These are phyloP conservation scores for Fusarium staphyleae DNA, from an alignment of 2,329 filamentous ascomycete species.

Conservation along the genomic window DNA sequence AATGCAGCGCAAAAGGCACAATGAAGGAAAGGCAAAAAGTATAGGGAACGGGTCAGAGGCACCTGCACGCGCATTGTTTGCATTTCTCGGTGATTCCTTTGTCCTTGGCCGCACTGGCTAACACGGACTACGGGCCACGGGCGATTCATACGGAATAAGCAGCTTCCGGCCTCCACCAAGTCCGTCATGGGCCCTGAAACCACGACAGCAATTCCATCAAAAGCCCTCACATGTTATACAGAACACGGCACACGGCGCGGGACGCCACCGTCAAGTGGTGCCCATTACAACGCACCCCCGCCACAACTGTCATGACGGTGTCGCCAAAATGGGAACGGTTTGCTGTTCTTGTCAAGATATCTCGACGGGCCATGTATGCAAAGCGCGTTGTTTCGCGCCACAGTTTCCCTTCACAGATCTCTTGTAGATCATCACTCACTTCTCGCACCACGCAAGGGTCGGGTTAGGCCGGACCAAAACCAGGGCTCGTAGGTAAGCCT, in stretches of 20 bases:
- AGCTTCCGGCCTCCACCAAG: conserved; percentile 16
- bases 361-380: conserved; percentile 14
- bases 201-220: conserved; percentile 2
- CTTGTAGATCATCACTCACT: conserved; percentile 10
- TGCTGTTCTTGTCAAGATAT: conserved; percentile 26
- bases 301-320: conserved; percentile 35
- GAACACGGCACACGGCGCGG: conserved; percentile 3
- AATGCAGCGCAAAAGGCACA: conserved; percentile 1
- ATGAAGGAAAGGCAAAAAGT: conserved; percentile 1
- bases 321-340: conserved; percentile 6
- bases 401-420: conserved; percentile 21
- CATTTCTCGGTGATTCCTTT: conserved; percentile 20
- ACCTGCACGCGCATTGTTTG: conserved; percentile 6
- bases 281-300: conserved; percentile 15
- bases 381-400: conserved; percentile 27
- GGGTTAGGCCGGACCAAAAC: conserved; percentile 26
- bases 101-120: conserved; percentile 22
- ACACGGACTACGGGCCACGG: conserved; percentile 22
- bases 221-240: conserved; percentile 12
- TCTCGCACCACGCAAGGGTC: conserved; percentile 6
- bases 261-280: conserved; percentile 6
- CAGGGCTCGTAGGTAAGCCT: conserved; percentile 25
- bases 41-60: neutral
- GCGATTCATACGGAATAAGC: conserved; percentile 17
- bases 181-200: conserved; percentile 11